Base-by-base conservation (phyloP, 805 yeast species). In the Saturnispora hagleri region DNA sequence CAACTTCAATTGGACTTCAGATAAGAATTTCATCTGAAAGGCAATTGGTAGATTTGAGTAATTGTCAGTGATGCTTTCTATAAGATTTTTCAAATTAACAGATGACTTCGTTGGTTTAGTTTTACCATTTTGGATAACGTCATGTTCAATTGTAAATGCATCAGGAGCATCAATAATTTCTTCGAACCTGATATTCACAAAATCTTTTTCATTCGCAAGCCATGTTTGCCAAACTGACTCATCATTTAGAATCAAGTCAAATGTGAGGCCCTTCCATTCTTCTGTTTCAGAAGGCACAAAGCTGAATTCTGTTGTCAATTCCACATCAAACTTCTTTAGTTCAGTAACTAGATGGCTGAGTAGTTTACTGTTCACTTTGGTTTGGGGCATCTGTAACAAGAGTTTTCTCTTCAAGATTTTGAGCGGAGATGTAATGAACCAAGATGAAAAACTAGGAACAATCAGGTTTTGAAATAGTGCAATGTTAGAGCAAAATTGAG, bases 71-170 rank as follows among this genome's bases (percentile, higher is more conserved):
- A 82, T 71, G 45, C 76, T 75, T 55, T 80, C 80, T 22, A 85
- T 65, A 42, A 86, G 63, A 57, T 80, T 81, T 43, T 73, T 73
- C 54, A 85, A 62, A 47, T 79, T 76, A 38, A 74, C 69, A 0
- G 89, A 80, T 1, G 88, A 77, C 55, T 75, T 75, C 0, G 89
- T 83, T 0, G 91, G 89, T 54, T 74, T 75, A 0, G 80, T 73
- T 48, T 65, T 64, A 6, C 63, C 64, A n/a, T 52, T 55, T 45
- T 68, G 73, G 9, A 66, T 73, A 15, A 71, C 72, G 47, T 85
- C 90, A 55, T 66, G 69, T 59, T 85, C 90, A 31, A 84, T 75
- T 3, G 63, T 65, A 63, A 82, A 80, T 0, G 86, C 80, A 56
- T 76, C 72, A 0, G 69, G 57, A 0, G 75, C 61, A 2, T 68